Percentiles rank a stretch among this genome's conserved stretches.
These are phyloP conservation scores for Malus hybrid DNA, from an alignment of 331 rosid genomes.

Conservation along the genomic window DNA sequence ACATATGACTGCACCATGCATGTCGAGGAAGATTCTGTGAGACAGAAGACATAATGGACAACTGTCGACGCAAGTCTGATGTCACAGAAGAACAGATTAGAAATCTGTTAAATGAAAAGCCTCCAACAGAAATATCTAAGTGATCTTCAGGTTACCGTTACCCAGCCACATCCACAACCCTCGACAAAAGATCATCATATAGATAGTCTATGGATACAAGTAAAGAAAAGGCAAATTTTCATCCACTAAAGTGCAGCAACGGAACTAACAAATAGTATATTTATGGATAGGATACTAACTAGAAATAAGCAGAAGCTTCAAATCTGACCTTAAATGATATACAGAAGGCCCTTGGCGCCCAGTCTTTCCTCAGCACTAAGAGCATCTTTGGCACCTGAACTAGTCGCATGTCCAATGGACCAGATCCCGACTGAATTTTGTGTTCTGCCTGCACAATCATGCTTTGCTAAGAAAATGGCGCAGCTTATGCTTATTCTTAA, in stretches of 20 bases:
- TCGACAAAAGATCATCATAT: neutral
- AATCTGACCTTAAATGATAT: slow-evolving; percentile 75
- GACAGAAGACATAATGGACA: neutral
- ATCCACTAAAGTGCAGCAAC: neutral
- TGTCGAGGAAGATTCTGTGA: neutral
- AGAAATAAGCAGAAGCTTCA: neutral
- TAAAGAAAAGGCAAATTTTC: neutral
- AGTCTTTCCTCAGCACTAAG: slow-evolving; percentile 48
- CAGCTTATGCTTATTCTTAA: neutral
- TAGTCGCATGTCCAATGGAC: slow-evolving; percentile 72
- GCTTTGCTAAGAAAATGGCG: neutral
- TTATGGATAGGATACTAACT: neutral
- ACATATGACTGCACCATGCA: neutral
- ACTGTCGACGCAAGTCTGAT: neutral
- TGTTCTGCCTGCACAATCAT: slow-evolving; percentile 62
- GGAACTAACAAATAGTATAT: neutral
- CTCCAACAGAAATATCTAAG: neutral
- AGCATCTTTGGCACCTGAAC: slow-evolving; percentile 94
- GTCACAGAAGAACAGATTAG: neutral
- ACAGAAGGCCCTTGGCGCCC: slow-evolving; percentile 83
- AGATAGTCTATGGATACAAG: neutral
- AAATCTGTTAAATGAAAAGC: neutral
- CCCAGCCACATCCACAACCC: neutral
- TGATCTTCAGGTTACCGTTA: neutral
- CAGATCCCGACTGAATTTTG: slow-evolving; percentile 87